Conservation (phyloP, 768 basidiomycete species). For the Phanerochaete carnosa region DNA sequence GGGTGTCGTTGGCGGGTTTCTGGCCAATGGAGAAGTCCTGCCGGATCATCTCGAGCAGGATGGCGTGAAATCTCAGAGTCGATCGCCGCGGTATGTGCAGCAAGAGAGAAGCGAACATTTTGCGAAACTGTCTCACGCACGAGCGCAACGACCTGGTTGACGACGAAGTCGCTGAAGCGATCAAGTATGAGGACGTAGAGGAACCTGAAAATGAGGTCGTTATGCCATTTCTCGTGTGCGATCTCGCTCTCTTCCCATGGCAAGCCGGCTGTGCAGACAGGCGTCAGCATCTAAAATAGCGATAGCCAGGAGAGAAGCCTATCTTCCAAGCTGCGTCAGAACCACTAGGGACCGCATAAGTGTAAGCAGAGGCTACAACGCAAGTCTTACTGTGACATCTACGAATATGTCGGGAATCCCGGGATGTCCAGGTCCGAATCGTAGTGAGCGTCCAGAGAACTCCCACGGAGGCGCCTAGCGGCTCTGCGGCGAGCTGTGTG, state of each 20-base stretch:
- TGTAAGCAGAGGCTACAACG: too few species aligned
- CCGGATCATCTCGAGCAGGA: constrained; percentile 90
- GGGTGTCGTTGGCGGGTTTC: constrained; percentile 25
- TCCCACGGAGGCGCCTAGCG: too few species aligned
- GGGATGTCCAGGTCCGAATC: too few species aligned
- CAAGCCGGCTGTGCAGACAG: too few species aligned
- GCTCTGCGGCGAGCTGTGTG: too few species aligned
- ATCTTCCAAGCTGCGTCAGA: constrained; percentile 87
- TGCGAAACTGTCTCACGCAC: constrained; percentile 96
- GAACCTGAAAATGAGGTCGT: constrained; percentile 79
- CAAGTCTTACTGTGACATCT: too few species aligned
- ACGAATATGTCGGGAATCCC: too few species aligned
- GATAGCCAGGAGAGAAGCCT: constrained; percentile 9
- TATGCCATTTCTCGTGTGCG: constrained; percentile 85
- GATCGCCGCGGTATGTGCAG: constrained; percentile 84
- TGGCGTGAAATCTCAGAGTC: constrained; percentile 74
- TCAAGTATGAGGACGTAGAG: constrained; percentile 90
- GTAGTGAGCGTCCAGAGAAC: too few species aligned
- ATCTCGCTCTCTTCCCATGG: constrained; percentile 59
- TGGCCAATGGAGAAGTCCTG: constrained; percentile 67
- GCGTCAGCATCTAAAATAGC: neutral
- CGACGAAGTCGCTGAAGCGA: constrained; percentile 97
- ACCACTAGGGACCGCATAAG: too few species aligned
- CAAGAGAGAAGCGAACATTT: constrained; percentile 82
- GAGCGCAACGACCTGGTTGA: constrained; percentile 95